Conservation (phyloP, 2,329 filamentous ascomycete genomes). For the Neoarthrinium moseri region DNA sequence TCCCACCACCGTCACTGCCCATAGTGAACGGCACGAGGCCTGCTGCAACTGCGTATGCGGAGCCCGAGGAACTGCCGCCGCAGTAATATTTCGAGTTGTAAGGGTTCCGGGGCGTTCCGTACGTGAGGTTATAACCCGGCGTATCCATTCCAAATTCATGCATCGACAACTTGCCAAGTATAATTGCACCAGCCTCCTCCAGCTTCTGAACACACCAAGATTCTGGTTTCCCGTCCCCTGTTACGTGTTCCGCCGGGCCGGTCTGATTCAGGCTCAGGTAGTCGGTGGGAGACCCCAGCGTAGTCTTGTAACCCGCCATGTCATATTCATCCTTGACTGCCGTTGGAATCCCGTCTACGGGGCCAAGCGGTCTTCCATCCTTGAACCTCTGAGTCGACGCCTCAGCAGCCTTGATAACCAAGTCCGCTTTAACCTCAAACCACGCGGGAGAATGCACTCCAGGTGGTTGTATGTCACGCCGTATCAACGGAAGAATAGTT, state of each 20-base stretch:
- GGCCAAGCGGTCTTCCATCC: slow-evolving; percentile 56
- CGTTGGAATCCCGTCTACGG: slow-evolving; percentile 71
- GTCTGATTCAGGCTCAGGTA: too few species aligned
- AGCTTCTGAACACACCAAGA: slow-evolving; percentile 71
- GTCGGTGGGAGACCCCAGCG: slow-evolving; percentile 60
- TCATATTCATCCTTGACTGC: slow-evolving; percentile 77
- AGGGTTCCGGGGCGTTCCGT: slow-evolving; percentile 75
- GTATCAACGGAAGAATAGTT: slow-evolving; percentile 44
- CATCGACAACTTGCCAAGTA: slow-evolving; percentile 74
- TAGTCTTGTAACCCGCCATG: slow-evolving; percentile 69
- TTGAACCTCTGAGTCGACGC: slow-evolving; percentile 46
- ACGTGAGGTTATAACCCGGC: slow-evolving; percentile 71
- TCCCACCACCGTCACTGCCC: slow-evolving; percentile 72
- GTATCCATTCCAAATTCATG: slow-evolving; percentile 76
- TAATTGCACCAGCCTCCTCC: slow-evolving; percentile 67
- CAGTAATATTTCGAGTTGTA: slow-evolving; percentile 73
- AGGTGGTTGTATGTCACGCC: slow-evolving; percentile 33
- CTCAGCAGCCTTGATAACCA: slow-evolving; percentile 40
- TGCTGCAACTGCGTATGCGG: slow-evolving; percentile 66
- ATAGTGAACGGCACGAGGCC: slow-evolving; percentile 71
- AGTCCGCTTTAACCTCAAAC: slow-evolving; percentile 40
- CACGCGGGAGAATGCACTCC: slow-evolving; percentile 42
- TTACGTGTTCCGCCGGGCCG: slow-evolving; percentile 33
- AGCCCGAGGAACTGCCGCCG: slow-evolving; percentile 74
- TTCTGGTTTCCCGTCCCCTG: slow-evolving; percentile 41